Percentiles rank a stretch among this genome's conserved stretches.
Evolutionary conservation across 83 land plant genomes (phyloP).

Genomic region (Thuja plicata): DNA sequence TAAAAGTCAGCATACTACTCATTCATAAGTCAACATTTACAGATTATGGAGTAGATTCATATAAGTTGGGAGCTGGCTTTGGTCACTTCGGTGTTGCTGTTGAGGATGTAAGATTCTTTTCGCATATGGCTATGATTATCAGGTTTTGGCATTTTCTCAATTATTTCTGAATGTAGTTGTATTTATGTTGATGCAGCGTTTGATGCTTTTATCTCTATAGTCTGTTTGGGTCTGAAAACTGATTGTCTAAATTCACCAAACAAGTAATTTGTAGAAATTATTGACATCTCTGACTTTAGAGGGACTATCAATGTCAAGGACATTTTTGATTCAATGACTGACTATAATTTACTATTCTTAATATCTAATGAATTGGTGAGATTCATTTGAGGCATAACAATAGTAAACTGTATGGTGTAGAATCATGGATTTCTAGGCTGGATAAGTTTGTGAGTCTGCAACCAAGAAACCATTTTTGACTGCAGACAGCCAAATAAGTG

Average conservation of each 20-base stretch:
- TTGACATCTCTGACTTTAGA: neutral
- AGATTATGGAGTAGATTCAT: constrained; percentile 78
- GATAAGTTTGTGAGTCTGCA: neutral
- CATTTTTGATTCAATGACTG: neutral
- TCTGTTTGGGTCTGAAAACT: neutral
- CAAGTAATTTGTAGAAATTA: neutral
- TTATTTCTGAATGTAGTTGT: neutral
- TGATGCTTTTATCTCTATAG: neutral
- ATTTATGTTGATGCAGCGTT: neutral
- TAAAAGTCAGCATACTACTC: neutral
- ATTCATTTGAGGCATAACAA: neutral
- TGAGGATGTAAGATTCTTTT: constrained; percentile 60
- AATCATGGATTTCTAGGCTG: neutral
- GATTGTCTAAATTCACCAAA: neutral
- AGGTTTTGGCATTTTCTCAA: neutral
- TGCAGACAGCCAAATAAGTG: neutral
- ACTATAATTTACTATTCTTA: neutral
- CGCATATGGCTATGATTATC: neutral
- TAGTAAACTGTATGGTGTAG: neutral
- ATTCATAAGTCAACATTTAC: constrained; percentile 20
- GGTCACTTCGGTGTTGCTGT: constrained; percentile 82
- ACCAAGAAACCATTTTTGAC: neutral
- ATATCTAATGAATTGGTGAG: neutral
- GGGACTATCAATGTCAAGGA: neutral
- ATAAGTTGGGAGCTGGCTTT: constrained; percentile 71